Base-by-base conservation (phyloP, 2,329 filamentous ascomycete species). In the Hymenoscyphus salicellus region DNA sequence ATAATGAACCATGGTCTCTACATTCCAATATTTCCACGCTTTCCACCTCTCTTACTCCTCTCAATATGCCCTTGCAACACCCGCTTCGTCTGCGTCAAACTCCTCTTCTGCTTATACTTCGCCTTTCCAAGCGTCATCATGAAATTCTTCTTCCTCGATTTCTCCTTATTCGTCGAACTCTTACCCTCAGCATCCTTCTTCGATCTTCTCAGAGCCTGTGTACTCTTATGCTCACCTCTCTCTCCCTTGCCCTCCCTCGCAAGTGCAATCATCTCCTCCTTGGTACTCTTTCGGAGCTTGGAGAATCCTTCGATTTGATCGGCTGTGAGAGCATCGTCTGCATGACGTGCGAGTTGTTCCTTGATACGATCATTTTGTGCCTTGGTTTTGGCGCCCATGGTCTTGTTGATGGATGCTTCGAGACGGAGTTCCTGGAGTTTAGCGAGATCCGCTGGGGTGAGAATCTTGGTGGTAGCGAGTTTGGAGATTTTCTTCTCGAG, bases 111-210 rank as follows among this genome's bases (percentile, higher is more conserved):
- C 84, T 98, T 99, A 71, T 85, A 86, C 83, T 95, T 96, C 11
- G 95, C 95, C 83, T 99, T 98, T 65, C 94, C 92, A 66, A 99
- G 80, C 46, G 94, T 98, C 95, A 99, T 99, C 73, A 99, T 77
- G 79, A 99, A 96, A 78, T 99, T 99, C 90, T 99, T 99, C 84
- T 92, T 92, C 71, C 94, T 84, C 52, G 91, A 87, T 86, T 99
- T 99, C 82, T 99, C 95, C 81, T 91, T 91, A 80, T 99, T 99
- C 70, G 94, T 98, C 43, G 92, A 93, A 76, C 91, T 96, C 87
- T 98, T 98, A 74, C 95, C 95, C 79, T 93, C 86, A 1, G 87
- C 84, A 73, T 89, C 87, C 85, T 96, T 96, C 83, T 93, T 92
- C 76, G 92, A 87, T 83, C 92, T 92, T 73, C 91, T 84, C 75